Evolutionary conservation across 768 basidiomycete genomes (phyloP).

Genomic region (Hebeloma cylindrosporum): DNA sequence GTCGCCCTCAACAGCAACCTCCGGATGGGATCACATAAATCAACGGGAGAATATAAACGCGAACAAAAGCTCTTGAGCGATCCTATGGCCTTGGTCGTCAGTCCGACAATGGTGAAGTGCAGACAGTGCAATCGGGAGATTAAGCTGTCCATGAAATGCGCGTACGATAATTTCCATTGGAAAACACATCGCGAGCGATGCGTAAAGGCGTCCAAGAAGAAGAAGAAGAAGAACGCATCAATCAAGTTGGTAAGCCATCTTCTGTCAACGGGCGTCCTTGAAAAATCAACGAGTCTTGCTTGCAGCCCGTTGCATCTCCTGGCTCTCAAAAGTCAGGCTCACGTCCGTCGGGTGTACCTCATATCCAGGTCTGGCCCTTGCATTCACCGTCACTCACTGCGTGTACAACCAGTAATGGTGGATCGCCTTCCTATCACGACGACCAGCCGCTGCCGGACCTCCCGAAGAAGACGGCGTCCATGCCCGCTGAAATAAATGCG

Average conservation of each 20-base stretch:
- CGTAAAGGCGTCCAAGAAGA: conserved; percentile 38
- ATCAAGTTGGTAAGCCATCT: conserved; percentile 20
- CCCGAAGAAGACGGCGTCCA: too few relatives aligned
- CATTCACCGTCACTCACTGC: conserved; percentile 15
- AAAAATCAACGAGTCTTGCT: too few relatives aligned
- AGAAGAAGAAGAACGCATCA: conserved; percentile 21
- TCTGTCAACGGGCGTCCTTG: too few relatives aligned
- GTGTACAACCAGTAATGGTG: too few relatives aligned
- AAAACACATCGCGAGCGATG: conserved; percentile 61
- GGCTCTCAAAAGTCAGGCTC: too few relatives aligned
- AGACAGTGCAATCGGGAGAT: conserved; percentile 54
- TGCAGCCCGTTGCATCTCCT: too few relatives aligned
- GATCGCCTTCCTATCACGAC: too few relatives aligned
- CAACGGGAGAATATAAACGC: conserved; percentile 45
- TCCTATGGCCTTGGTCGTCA: conserved; percentile 50
- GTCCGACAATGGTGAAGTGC: conserved; percentile 54
- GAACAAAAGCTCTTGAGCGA: conserved; percentile 54
- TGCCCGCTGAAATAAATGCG: too few relatives aligned
- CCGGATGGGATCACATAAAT: conserved; percentile 22
- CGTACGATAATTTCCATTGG: conserved; percentile 70
- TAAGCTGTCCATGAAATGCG: conserved; percentile 67
- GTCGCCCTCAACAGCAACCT: conserved; percentile 9
- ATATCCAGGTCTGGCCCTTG: conserved; percentile 28
- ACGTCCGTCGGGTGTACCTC: too few relatives aligned
- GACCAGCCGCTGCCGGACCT: too few relatives aligned